Base-by-base conservation (phyloP, 257 asterid species). In the Plantago ovata region DNA sequence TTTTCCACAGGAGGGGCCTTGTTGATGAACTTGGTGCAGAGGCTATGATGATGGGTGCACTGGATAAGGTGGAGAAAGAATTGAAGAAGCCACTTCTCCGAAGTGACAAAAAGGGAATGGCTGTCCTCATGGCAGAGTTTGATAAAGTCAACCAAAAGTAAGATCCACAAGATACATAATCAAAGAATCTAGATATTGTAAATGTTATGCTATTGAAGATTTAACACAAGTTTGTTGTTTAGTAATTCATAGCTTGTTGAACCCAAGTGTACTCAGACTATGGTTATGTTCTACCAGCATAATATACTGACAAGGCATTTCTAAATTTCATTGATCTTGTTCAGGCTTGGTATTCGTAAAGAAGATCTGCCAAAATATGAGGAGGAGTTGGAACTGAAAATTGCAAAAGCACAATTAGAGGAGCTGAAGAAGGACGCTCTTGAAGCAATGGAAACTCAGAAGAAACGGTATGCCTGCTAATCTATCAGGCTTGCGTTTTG, bases 361-460 rank as follows among this genome's bases (percentile, higher is more conserved):
- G 84, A 85, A 64, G 95, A 88, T 20, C 70, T 88, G 65, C 95
- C 98, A 64, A 92, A 92, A 59, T 84, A 80, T 11, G 96, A 92
- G 75, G 93, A 92, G 63, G 72, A 85, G 65, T 65, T 92, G 75
- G 98, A 92, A 67, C 87, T 79, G 1, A 92, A 88, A 65, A 75
- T 92, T 46, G 93, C 98, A 1, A 88, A 85, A 77, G 96, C 95
- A 23, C 96, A 92, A 52, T 73, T 88, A 41, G 94, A 82, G 67
- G 95, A 85, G 69, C 74, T 92, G 78, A 78, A 87, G 77, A 91
- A 91, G 81, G 95, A 87, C 24, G 85, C 80, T 36, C 3, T 73
- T 56, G 96, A 92, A 66, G 98, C 96, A 63, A 92, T 92, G 98
- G 96, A 85, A 28, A 80, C 96, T 63, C 96, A 92, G 73, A 85